Conservation (phyloP, 768 basidiomycete genomes). For the Rubroboletus satanas region DNA sequence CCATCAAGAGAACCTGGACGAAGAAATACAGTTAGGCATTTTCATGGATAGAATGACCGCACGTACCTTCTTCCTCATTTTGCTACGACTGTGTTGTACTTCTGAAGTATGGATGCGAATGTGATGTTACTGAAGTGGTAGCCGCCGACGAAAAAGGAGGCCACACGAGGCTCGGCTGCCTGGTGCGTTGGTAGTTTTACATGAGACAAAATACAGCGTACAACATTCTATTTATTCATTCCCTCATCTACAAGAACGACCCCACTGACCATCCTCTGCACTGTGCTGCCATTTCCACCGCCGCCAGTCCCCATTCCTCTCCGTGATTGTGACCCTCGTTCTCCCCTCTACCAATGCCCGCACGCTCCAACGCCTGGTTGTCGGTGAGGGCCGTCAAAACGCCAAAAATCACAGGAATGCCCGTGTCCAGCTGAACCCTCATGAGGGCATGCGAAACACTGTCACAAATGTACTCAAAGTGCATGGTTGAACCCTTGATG, state of each 20-base stretch:
- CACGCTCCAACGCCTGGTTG: conserved; percentile 90
- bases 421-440: conserved; percentile 90
- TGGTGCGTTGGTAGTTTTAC: not conserved
- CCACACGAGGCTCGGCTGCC: too few relatives aligned
- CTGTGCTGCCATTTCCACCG: conserved; percentile 86
- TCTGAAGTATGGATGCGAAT: not conserved
- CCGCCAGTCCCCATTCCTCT: conserved; percentile 95
- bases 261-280: conserved; percentile 67
- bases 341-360: conserved; percentile 73
- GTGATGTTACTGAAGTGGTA: not conserved
- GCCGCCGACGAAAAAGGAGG: not conserved
- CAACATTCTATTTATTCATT: conserved; percentile 5
- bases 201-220: not conserved
- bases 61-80: conserved; percentile 34
- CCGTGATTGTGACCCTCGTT: conserved; percentile 93
- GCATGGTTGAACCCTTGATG: conserved; percentile 98
- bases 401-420: conserved; percentile 93
- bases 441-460: conserved; percentile 91
- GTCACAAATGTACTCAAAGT: conserved; percentile 99
- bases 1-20: conserved; percentile 91
- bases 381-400: conserved; percentile 91
- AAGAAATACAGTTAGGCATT: not conserved
- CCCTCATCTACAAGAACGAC: conserved; percentile 40
- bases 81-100: not conserved
- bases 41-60: not conserved